Conservation (phyloP, 371 early-diverging fungal species). For the Mucor irregularis region DNA sequence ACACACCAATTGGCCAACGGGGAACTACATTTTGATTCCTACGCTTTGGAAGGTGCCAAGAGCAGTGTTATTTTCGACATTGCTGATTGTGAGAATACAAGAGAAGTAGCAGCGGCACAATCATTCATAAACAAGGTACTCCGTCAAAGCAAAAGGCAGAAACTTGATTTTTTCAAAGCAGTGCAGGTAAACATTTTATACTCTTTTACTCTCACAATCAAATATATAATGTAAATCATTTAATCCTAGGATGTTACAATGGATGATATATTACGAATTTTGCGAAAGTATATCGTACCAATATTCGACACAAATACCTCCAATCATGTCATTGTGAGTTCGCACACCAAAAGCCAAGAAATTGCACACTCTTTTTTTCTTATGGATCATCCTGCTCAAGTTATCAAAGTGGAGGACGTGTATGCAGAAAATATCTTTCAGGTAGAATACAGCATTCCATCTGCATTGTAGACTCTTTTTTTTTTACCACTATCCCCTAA, state of each 20-base stretch:
- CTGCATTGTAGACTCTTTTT: no score
- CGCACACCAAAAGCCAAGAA: conserved; percentile 40
- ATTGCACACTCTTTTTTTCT: conserved; percentile 15
- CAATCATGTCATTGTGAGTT: conserved; percentile 47
- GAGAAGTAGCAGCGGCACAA: conserved; percentile 44
- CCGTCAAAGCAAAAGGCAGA: conserved; percentile 42
- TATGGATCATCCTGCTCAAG: conserved; percentile 15
- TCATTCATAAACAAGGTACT: conserved; percentile 51
- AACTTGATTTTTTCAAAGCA: conserved; percentile 36
- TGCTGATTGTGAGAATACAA: conserved; percentile 49
- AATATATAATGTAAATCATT: not conserved
- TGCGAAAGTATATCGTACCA: conserved; percentile 34
- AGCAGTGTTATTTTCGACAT: conserved; percentile 55
- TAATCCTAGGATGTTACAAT: conserved; percentile 31
- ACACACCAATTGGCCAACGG: conserved; percentile 40
- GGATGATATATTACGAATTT: conserved; percentile 20
- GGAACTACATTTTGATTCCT: conserved; percentile 33
- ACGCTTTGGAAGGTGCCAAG: conserved; percentile 56
- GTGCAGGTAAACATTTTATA: conserved; percentile 12
- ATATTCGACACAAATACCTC: conserved; percentile 43
- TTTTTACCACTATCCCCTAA: no score
- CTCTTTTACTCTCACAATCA: not conserved
- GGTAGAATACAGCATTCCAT: conserved; percentile 1
- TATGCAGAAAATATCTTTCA: conserved; percentile 19
- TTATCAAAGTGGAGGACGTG: conserved; percentile 19